Evolutionary conservation across 2,329 filamentous ascomycete genomes (phyloP).

Genomic region (Diaporthe ampelina): DNA sequence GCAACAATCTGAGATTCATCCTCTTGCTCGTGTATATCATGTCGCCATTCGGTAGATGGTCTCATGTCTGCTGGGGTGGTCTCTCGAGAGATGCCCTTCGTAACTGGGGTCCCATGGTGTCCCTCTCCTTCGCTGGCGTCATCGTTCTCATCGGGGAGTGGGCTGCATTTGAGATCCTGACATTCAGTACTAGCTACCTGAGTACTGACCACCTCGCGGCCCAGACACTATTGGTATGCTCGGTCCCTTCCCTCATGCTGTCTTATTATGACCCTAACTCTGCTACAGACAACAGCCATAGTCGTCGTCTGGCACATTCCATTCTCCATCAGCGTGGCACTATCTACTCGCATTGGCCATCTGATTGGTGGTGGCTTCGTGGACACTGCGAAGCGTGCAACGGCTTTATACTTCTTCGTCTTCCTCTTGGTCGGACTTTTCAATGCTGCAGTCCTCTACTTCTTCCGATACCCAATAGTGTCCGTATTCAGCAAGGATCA

Average conservation of each 20-base stretch:
- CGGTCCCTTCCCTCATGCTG: neutral
- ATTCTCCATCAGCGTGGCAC: conserved; percentile 57
- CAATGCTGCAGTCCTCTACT: conserved; percentile 51
- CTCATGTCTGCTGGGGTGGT: conserved; percentile 60
- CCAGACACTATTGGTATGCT: conserved; percentile 53
- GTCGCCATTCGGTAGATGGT: conserved; percentile 55
- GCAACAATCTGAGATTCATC: conserved; percentile 62
- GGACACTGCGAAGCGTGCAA: conserved; percentile 49
- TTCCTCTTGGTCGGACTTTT: conserved; percentile 51
- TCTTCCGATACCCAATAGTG: conserved; percentile 49
- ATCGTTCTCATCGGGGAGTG: conserved; percentile 58
- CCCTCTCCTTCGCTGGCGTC: conserved; percentile 55
- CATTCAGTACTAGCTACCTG: conserved; percentile 60
- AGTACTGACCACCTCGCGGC: conserved; percentile 58
- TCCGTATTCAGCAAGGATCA: conserved; percentile 51
- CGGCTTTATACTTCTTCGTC: conserved; percentile 51
- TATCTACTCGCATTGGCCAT: conserved; percentile 58
- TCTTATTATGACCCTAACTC: neutral
- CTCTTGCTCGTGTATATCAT: conserved; percentile 62
- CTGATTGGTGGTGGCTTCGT: conserved; percentile 56
- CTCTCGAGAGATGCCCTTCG: conserved; percentile 51
- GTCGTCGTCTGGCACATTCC: conserved; percentile 59
- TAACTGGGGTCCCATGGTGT: conserved; percentile 56
- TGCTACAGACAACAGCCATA: conserved; percentile 52
- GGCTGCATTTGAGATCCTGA: conserved; percentile 59